These are phyloP conservation scores for Hylodesmum podocarpum DNA, from an alignment of 306 rosid genomes.

Conservation along the genomic window DNA sequence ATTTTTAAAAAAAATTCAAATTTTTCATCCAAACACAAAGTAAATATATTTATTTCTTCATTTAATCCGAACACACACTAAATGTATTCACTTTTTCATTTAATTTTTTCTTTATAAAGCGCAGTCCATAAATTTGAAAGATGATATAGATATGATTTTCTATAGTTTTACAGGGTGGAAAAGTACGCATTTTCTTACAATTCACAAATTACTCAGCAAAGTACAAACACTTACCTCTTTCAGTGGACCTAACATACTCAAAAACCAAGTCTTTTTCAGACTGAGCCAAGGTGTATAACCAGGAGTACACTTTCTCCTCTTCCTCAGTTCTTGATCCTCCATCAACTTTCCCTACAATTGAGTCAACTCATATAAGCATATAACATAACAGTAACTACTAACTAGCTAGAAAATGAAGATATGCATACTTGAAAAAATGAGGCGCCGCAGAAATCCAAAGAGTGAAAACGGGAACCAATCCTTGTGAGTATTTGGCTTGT, in stretches of 20 bases:
- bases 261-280: slow-evolving; percentile 62
- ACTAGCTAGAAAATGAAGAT: background rate
- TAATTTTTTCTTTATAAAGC: too few relatives aligned
- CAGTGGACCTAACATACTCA: slow-evolving; percentile 84
- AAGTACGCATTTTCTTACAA: too few relatives aligned
- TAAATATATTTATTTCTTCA: too few relatives aligned
- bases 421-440: slow-evolving; percentile 43
- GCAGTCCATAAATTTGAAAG: too few relatives aligned
- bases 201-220: background rate
- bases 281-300: slow-evolving; percentile 76
- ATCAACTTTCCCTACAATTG: slow-evolving; percentile 56
- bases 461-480: slow-evolving; percentile 7
- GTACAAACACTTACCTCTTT: slow-evolving; percentile 56
- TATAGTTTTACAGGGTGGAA: background rate
- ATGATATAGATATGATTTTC: background rate
- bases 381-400: background rate
- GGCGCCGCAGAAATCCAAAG: slow-evolving; percentile 33
- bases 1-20: too few relatives aligned
- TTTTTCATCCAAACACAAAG: too few relatives aligned
- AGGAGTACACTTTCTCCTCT: slow-evolving; percentile 71
- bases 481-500: slow-evolving; percentile 27
- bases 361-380: slow-evolving; percentile 19
- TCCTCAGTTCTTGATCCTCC: slow-evolving; percentile 68
- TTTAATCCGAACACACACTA: too few relatives aligned
- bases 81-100: too few relatives aligned